These are phyloP conservation scores for Obelidium mucronatum DNA, from an alignment of 192 early-diverging fungal species.

Conservation along the genomic window DNA sequence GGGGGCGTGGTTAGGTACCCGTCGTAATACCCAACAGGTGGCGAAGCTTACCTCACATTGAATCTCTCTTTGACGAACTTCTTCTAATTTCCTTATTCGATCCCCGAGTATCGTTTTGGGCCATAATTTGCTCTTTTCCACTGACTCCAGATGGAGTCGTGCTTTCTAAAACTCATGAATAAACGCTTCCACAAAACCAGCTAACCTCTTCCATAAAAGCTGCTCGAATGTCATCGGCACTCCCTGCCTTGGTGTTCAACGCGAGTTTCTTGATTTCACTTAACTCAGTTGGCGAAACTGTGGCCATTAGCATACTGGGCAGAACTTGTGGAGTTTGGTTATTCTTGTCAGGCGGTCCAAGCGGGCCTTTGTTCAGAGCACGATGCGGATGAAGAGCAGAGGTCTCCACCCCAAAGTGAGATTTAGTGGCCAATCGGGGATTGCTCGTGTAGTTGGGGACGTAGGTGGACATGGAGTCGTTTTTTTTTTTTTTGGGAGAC, in stretches of 20 bases:
- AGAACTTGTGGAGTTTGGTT: background rate
- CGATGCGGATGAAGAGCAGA: conserved; percentile 2
- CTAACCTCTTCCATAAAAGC: conserved; percentile 9
- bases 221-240: background rate
- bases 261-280: background rate
- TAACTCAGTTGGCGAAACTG: conserved; percentile 3
- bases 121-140: conserved; percentile 24
- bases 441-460: background rate
- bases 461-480: background rate
- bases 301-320: conserved; percentile 6
- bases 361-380: background rate
- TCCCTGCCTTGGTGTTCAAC: background rate
- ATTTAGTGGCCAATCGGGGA: background rate
- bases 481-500: conserved; percentile 2
- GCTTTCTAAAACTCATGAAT: conserved; percentile 1
- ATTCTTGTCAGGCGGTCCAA: background rate
- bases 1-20: background rate
- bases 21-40: background rate
- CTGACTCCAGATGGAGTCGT: conserved; percentile 1
- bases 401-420: conserved; percentile 9
- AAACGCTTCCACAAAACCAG: too few species aligned
- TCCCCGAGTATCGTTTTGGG: conserved; percentile 22
- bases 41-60: conserved; percentile 10
- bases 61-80: background rate
- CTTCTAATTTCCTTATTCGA: background rate